Percentiles rank a stretch among this genome's conserved stretches.
phyloP scores from a whole-genome alignment of 2,329 filamentous ascomycete genomes.

The Epichloe glyceriae region DNA sequence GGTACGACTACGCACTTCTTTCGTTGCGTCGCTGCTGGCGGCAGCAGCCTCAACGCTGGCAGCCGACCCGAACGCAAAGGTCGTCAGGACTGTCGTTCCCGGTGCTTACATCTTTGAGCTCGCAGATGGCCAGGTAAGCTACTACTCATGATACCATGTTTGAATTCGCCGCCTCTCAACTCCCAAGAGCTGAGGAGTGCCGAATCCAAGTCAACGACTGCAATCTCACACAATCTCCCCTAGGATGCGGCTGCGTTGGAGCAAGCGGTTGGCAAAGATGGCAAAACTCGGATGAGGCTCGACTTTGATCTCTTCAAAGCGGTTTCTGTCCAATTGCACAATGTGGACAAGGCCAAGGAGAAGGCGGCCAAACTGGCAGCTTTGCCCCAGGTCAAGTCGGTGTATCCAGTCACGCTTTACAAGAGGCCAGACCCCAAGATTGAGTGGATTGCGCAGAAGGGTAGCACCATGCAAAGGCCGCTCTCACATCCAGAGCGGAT shows the following conservation, averaged over 20 bases:
- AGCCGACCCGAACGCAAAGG: background rate
- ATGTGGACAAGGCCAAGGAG: conserved; percentile 30
- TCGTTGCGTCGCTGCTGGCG: conserved; percentile 9
- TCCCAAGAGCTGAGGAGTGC: background rate
- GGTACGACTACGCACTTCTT: conserved; percentile 7
- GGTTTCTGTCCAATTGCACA: conserved; percentile 38
- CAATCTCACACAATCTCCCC: background rate
- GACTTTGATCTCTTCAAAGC: conserved; percentile 41
- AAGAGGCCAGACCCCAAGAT: conserved; percentile 31
- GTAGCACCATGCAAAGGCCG: conserved; percentile 10
- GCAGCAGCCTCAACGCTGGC: conserved; percentile 7
- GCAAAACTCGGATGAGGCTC: conserved; percentile 33
- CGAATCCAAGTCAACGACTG: background rate
- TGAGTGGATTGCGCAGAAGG: conserved; percentile 27
- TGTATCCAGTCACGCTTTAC: conserved; percentile 36
- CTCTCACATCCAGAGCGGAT: conserved; percentile 11
- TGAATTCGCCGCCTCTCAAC: too few relatives aligned
- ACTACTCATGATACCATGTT: too few relatives aligned
- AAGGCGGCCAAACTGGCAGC: conserved; percentile 27
- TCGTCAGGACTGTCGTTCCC: conserved; percentile 3
- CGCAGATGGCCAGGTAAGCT: conserved; percentile 9
- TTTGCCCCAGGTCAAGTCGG: conserved; percentile 32
- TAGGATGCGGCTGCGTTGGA: conserved; percentile 9
- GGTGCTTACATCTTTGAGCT: conserved; percentile 14
- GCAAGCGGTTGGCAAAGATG: conserved; percentile 18